Base-by-base conservation (phyloP, 78 protist genomes). In the Tieghemostelium lacteum region DNA sequence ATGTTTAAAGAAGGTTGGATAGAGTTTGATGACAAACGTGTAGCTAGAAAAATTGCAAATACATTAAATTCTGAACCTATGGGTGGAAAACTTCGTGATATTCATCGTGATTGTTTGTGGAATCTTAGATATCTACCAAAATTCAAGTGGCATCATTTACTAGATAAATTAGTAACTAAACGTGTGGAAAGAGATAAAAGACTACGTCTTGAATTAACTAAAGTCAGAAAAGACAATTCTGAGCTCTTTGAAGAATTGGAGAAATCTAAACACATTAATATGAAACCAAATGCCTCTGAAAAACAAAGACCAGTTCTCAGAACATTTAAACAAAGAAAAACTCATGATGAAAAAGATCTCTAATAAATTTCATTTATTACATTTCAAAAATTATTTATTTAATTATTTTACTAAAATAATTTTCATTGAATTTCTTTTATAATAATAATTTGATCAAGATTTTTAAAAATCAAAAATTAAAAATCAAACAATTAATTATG, bases 1-100 rank as follows among this genome's bases (percentile, higher is more conserved):
- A 83, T 83, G 91, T 83, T 66, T 22, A 83, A 83, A 83, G 91
- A 83, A n/a, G 91, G 91, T 33, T 83, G 91, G 91, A 69, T 83
- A n/a, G 91, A 83, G 60, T 83, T 83, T 60, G 33, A 34, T 39
- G 91, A 83, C 22, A 83, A 83, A 73, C 58, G 24, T 31, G 26
- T 22, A 2, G 91, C 91, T 20, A n/a, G 91, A 33, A 52, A 45
- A 26, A 60, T 60, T 3, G 91, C 78, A 58, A 50, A 61, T 0
- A 0, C 65, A 19, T 42, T 83, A 24, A 66, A 83, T 22, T 69
- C 55, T 69, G 12, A 58, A 39, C 63, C 76, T 20, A 83, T 83
- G 91, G 91, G 91, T 37, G 91, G 91, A n/a, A 83, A 83, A 60
- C 19, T 55, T 24, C 52, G 78, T 45, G 91, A 83, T 45, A 83